Evolutionary conservation across 2,329 filamentous ascomycete species (phyloP).

Genomic region (Trichoderma harzianum): DNA sequence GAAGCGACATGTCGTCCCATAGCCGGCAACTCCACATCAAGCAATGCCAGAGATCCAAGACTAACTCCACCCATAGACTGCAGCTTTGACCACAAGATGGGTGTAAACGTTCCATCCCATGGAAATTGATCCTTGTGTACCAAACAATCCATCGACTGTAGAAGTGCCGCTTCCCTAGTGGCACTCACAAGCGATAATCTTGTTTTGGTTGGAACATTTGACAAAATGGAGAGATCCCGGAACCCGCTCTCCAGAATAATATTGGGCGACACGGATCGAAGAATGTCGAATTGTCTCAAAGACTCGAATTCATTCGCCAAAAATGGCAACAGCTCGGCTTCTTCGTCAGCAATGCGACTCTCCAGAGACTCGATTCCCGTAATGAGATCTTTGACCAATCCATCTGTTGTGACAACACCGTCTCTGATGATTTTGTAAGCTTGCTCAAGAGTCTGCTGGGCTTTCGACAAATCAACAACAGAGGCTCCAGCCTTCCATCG

Average conservation of each 20-base stretch:
- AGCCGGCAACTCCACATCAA: conserved; percentile 63
- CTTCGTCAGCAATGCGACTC: conserved; percentile 40
- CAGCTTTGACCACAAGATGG: conserved; percentile 54
- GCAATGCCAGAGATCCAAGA: conserved; percentile 57
- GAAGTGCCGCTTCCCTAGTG: conserved; percentile 35
- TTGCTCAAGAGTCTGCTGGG: conserved; percentile 53
- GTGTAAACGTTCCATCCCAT: conserved; percentile 41
- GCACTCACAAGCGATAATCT: conserved; percentile 34
- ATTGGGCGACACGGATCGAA: conserved; percentile 31
- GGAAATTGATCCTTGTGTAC: conserved; percentile 36
- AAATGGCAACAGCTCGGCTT: conserved; percentile 45
- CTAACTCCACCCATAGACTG: conserved; percentile 50
- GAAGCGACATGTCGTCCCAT: conserved; percentile 54
- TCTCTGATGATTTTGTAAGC: conserved; percentile 54
- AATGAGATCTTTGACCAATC: conserved; percentile 48
- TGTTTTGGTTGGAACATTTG: conserved; percentile 37
- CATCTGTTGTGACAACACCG: conserved; percentile 39
- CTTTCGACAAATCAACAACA: conserved; percentile 49
- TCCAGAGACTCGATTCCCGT: conserved; percentile 53
- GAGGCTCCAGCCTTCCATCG: conserved; percentile 56
- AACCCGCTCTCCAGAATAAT: background rate
- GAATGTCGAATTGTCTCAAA: conserved; percentile 50
- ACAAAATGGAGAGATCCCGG: conserved; percentile 40
- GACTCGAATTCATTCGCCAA: conserved; percentile 55
- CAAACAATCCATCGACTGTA: conserved; percentile 49